Evolutionary conservation across 805 yeast species (phyloP), one percentile per base, ranked within the genome.

Genomic region (Sugiyamaella boreocaroliniensis): DNA sequence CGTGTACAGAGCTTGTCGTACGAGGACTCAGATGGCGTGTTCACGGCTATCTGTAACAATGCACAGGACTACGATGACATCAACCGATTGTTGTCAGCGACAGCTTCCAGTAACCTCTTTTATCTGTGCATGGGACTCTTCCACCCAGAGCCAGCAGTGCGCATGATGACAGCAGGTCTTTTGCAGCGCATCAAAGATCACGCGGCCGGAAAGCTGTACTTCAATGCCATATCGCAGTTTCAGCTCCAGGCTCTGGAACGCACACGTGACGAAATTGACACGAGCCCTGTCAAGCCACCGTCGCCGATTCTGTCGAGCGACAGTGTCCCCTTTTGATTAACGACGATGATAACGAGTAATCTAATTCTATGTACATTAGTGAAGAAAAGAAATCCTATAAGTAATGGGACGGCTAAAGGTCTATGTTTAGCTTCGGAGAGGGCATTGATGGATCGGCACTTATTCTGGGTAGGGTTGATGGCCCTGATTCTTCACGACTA

Each of bases 51-150:
- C 37, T 55, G 61, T 45, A 43, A 51, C n/a, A 58, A 59, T 40
- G 56, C 64, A 42, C 47, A 50, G 29, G 65, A 59, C 49, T 56
- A 58, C 32, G 65, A 61, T 26, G 70, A 65, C 44, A 57, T 66
- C 49, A 64, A 63, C 47, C 55, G 60, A 45, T 53, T 62, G 43
- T 52, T 65, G 51, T 51, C 63, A 15, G 62, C 61, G 8, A 46
- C 62, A 16, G 52, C 57, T 9, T 47, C 54, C 20, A 56, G 53
- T 47, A 58, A 64, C 45, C 55, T 66, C 45, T 66, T 64, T 52
- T 61, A 59, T 44, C 48, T 66, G 22, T 56, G 64, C 14, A 50
- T 63, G 44, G 70, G 70, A 1, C 54, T 67, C 20, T 65, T 63
- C 56, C 70, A 67, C 52, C 62, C 61, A n/a, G 59, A 59, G 29